Evolutionary conservation across 495 filamentous ascomycete genomes (phyloP).

Genomic region (Annulohypoxylon bovei): DNA sequence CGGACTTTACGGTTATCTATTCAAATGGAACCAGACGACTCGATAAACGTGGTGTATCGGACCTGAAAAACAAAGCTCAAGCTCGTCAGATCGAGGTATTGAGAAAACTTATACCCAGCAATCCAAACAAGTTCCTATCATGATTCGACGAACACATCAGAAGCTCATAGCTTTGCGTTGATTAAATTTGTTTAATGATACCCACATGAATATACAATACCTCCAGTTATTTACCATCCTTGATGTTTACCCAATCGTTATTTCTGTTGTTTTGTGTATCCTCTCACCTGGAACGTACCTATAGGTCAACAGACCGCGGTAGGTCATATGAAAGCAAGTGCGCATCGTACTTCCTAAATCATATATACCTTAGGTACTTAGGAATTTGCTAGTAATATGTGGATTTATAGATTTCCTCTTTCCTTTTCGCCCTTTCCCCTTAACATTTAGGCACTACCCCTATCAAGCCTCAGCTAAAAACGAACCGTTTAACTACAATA

Average conservation of each 20-base stretch:
- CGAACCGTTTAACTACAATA: conserved; percentile 33
- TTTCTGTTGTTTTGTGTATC: no score
- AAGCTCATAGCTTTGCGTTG: conserved; percentile 12
- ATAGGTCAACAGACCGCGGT: no score
- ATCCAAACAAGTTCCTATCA: conserved; percentile 64
- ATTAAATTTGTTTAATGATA: conserved; percentile 30
- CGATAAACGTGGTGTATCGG: conserved; percentile 64
- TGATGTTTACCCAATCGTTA: no score
- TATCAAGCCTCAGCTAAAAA: conserved; percentile 1
- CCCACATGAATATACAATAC: conserved; percentile 10
- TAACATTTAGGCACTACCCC: background rate
- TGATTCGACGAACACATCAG: conserved; percentile 42
- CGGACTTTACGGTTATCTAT: conserved; percentile 74
- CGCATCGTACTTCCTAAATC: no score
- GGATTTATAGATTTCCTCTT: background rate
- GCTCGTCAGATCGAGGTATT: conserved; percentile 71
- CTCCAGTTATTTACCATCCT: no score
- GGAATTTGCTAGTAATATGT: no score
- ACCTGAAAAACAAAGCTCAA: conserved; percentile 64
- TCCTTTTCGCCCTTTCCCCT: conserved; percentile 16
- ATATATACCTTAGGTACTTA: no score
- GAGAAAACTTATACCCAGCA: conserved; percentile 69
- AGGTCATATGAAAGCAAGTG: no score
- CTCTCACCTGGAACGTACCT: no score
- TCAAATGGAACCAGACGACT: conserved; percentile 65